Base-by-base conservation (phyloP, 768 basidiomycete species). In the Termitomyces sp. region DNA sequence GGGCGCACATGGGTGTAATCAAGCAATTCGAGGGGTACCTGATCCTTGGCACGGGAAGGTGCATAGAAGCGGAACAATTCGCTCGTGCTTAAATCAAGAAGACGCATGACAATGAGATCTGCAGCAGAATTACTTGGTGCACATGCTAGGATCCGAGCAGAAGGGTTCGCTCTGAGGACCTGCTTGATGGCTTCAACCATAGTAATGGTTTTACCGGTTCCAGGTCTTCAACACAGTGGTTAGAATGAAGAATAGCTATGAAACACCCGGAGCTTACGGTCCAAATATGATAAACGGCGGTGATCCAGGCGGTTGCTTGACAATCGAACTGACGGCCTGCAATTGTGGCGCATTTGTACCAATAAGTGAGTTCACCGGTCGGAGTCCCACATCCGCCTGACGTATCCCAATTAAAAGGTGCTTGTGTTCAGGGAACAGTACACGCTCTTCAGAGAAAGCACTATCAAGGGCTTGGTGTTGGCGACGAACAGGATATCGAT, bases 71-170 rank as follows among this genome's bases (percentile, higher is more conserved):
- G 78, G 70, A 86, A 85, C 14, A 87, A 63, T 26, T 77, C 67
- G 4, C 77, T 70, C 2, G 62, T 55, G 39, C 58, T 59, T 8
- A 78, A 64, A 9, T 57, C 63, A 26, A 53, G 64, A 22, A 87
- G 74, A 0, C 83, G 72, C 43, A 69, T 69, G 0, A 84, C 79
- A 22, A 86, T 75, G 30, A 87, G 70, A 62, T 88, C 86, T 0
- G 86, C 84, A 0, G 86, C 85, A 5, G 84, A 84, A 67, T 87
- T 87, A 64, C 83, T 84, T 0, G 86, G 86, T 5, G 86, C 85
- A 55, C 83, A 85, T 0, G 80, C 85, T 3, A 87, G 73, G 32
- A 87, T 72, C n/a, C 69, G 75, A 1, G 80, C 72, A 0, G 64
- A 55, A 0, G 79, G 75, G 47, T 78, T 66, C 4, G 52, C 56